Evolutionary conservation across 257 asterid genomes (phyloP).

Genomic region (Anisodus acutangulus): DNA sequence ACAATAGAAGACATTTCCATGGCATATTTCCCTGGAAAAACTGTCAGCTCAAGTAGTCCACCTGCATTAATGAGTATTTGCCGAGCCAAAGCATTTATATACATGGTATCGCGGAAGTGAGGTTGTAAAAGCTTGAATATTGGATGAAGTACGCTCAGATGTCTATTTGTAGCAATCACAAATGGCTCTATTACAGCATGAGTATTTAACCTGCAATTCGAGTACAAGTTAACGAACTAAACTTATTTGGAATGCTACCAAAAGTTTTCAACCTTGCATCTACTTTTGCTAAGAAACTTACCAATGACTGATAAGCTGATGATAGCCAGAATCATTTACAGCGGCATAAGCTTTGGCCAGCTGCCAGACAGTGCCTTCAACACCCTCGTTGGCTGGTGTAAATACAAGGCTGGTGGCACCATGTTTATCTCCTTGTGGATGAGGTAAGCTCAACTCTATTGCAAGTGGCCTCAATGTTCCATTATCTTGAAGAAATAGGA

Average conservation of each 20-base stretch:
- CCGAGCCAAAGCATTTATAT: constrained; percentile 84
- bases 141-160: constrained; percentile 82
- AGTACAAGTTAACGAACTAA: background rate
- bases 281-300: constrained; percentile 27
- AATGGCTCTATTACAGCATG: constrained; percentile 98
- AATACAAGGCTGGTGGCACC: constrained; percentile 73
- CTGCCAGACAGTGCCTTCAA: constrained; percentile 78
- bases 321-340: constrained; percentile 90
- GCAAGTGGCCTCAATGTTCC: constrained; percentile 89
- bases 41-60: constrained; percentile 81
- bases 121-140: constrained; percentile 86
- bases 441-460: constrained; percentile 87
- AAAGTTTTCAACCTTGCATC: background rate
- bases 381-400: constrained; percentile 70
- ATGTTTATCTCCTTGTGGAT: constrained; percentile 54
- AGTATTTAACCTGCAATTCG: constrained; percentile 75
- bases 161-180: constrained; percentile 72
- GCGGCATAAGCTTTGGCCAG: constrained; percentile 92
- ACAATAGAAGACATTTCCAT: constrained; percentile 76
- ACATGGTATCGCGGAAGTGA: constrained; percentile 86
- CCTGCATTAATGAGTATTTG: constrained; percentile 85
- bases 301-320: constrained; percentile 98
- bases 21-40: constrained; percentile 72
- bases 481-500: constrained; percentile 74
- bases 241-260: background rate